phyloP scores from a whole-genome alignment of 1,284 basidiomycete genomes.

The Tylopilus sp. region DNA sequence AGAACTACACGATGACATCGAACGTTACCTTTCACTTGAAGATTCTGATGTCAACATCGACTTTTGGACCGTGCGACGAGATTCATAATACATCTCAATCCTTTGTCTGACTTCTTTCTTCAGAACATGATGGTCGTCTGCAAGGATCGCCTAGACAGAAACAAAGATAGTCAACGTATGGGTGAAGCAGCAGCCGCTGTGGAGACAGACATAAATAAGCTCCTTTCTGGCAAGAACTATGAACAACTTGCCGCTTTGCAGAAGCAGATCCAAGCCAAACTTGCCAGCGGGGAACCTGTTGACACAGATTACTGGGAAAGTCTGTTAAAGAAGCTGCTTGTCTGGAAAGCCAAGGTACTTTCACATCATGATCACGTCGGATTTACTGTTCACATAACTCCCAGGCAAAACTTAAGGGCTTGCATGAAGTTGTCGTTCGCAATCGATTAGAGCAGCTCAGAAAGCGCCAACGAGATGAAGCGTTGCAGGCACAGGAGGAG shows the following conservation, averaged over 20 bases:
- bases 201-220: slow-evolving; percentile 71
- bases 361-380: not conserved
- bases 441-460: slow-evolving; percentile 95
- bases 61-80: slow-evolving; percentile 86
- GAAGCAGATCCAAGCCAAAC: slow-evolving; percentile 82
- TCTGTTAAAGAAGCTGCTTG: slow-evolving; percentile 87
- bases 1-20: slow-evolving; percentile 93
- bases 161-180: slow-evolving; percentile 59
- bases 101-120: slow-evolving; percentile 9
- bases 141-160: slow-evolving; percentile 84
- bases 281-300: slow-evolving; percentile 88
- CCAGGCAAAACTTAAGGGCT: slow-evolving; percentile 84
- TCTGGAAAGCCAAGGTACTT: slow-evolving; percentile 94
- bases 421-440: slow-evolving; percentile 94
- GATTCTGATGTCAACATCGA: slow-evolving; percentile 84
- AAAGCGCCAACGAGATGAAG: slow-evolving; percentile 93
- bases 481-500: slow-evolving; percentile 88
- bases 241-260: slow-evolving; percentile 85
- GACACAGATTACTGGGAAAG: slow-evolving; percentile 99
- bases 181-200: slow-evolving; percentile 74
- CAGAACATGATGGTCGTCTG: slow-evolving; percentile 97
- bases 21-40: slow-evolving; percentile 88
- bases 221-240: slow-evolving; percentile 79
- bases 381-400: slow-evolving; percentile 11
- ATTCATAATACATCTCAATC: slow-evolving; percentile 1